phyloP scores from a whole-genome alignment of 139 green algal species.

The Chlamydomonas sp. region DNA sequence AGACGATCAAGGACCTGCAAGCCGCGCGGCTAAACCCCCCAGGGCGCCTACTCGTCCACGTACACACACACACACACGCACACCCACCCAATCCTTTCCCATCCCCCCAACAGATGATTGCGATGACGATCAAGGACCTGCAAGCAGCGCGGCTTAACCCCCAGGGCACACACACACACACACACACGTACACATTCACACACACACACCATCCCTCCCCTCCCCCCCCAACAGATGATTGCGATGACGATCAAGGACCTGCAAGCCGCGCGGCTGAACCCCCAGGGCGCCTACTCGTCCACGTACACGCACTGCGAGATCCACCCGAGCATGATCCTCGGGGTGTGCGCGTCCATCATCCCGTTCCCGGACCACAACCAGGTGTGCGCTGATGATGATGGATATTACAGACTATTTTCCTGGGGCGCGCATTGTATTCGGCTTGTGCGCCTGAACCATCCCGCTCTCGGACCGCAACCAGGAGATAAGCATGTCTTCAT shows the following conservation, averaged over 20 bases:
- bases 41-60: constrained; percentile 29
- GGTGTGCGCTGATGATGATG: no score
- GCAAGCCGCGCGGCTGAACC: constrained; percentile 38
- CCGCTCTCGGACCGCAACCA: constrained; percentile 99
- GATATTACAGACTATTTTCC: no score
- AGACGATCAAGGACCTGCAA: constrained; percentile 75
- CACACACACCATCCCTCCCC: constrained; percentile 22
- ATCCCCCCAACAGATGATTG: constrained; percentile 76
- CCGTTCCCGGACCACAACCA: constrained; percentile 99
- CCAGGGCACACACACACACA: background rate
- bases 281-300: constrained; percentile 40
- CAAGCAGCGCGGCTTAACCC: constrained; percentile 35
- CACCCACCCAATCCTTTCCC: background rate
- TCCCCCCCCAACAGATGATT: no score
- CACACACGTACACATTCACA: constrained; percentile 41
- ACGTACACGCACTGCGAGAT: constrained; percentile 99
- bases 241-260: constrained; percentile 86
- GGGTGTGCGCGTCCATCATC: constrained; percentile 96
- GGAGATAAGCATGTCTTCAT: no score
- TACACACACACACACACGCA: background rate
- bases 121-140: constrained; percentile 84
- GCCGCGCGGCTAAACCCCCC: constrained; percentile 36
- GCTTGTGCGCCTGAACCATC: constrained; percentile 94
- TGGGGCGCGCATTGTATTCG: no score
- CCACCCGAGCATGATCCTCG: constrained; percentile 96